Evolutionary conservation across 495 filamentous ascomycete species (phyloP).

Genomic region (Copromyces sp.): DNA sequence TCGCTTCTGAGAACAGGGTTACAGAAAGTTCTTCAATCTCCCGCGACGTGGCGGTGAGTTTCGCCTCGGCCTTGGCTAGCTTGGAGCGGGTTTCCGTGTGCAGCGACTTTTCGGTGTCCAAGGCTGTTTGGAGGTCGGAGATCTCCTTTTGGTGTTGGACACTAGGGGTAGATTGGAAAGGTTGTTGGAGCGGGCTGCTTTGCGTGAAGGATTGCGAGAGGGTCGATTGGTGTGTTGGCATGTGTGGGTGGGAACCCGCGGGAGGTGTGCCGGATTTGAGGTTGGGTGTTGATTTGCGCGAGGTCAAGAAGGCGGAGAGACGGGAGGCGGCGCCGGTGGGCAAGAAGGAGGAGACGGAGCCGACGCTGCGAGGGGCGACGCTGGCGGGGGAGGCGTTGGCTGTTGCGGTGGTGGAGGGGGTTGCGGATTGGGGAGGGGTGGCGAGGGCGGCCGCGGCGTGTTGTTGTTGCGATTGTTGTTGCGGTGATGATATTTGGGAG

Average conservation of each 20-base stretch:
- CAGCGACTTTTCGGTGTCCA: neutral
- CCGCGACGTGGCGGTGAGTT: slow-evolving; percentile 55
- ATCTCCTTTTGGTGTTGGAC: neutral
- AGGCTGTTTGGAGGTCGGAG: neutral
- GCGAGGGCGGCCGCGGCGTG: slow-evolving; percentile 13
- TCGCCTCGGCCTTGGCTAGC: slow-evolving; percentile 53
- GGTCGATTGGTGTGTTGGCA: neutral
- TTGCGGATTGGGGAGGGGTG: slow-evolving; percentile 14
- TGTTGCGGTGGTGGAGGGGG: slow-evolving; percentile 17
- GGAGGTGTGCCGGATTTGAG: slow-evolving; percentile 12
- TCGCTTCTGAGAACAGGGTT: slow-evolving; percentile 83
- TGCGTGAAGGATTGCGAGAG: neutral
- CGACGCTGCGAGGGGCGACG: slow-evolving; percentile 1
- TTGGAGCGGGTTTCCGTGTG: neutral
- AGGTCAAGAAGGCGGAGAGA: slow-evolving; percentile 57
- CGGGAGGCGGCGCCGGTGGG: slow-evolving; percentile 35
- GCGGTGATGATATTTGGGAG: slow-evolving; percentile 19
- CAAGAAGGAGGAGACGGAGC: slow-evolving; percentile 29
- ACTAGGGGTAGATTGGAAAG: slow-evolving; percentile 16
- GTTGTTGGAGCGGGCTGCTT: neutral
- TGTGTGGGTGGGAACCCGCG: neutral
- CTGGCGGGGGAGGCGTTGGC: neutral
- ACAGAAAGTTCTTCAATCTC: slow-evolving; percentile 88
- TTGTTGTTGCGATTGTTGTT: neutral
- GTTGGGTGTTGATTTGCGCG: slow-evolving; percentile 39